Evolutionary conservation across 495 filamentous ascomycete genomes (phyloP).

Genomic region (Ascobolus immersus): DNA sequence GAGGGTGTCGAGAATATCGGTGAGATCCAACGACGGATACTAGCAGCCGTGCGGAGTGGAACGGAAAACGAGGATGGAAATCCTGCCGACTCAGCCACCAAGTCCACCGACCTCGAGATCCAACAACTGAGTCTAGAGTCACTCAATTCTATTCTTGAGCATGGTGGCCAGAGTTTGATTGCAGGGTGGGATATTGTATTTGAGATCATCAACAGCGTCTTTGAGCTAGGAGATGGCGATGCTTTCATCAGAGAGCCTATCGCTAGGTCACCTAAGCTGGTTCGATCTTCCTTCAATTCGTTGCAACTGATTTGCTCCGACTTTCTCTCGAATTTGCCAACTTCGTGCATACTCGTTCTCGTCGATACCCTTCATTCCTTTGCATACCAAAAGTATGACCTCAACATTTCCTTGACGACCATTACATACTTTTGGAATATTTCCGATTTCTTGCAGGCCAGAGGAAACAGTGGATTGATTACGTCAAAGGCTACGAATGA

Average conservation of each 20-base stretch:
- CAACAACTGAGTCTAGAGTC: slow-evolving; percentile 62
- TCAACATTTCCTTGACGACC: slow-evolving; percentile 86
- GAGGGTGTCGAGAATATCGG: slow-evolving; percentile 27
- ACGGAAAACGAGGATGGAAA: slow-evolving; percentile 13
- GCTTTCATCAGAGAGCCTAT: background rate
- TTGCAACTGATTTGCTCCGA: slow-evolving; percentile 85
- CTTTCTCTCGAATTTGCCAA: slow-evolving; percentile 57
- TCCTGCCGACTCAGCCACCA: slow-evolving; percentile 19
- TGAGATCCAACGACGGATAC: slow-evolving; percentile 39
- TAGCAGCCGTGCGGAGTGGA: slow-evolving; percentile 38
- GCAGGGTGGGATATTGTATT: slow-evolving; percentile 70
- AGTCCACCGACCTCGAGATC: slow-evolving; percentile 45
- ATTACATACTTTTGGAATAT: slow-evolving; percentile 88
- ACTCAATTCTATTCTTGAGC: slow-evolving; percentile 58
- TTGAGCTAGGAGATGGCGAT: slow-evolving; percentile 22
- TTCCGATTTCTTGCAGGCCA: slow-evolving; percentile 47
- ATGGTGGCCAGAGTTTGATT: slow-evolving; percentile 59
- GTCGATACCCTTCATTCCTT: slow-evolving; percentile 77
- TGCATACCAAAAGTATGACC: slow-evolving; percentile 61
- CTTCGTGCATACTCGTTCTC: slow-evolving; percentile 51
- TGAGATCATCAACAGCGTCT: slow-evolving; percentile 61
- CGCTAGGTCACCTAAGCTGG: slow-evolving; percentile 43
- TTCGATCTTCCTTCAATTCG: slow-evolving; percentile 63
- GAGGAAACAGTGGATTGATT: slow-evolving; percentile 20
- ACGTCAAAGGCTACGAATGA: slow-evolving; percentile 23